Percentiles rank a stretch among this genome's conserved stretches.
These are phyloP conservation scores for Ogataea populi-albae DNA, from an alignment of 805 yeast species.

Conservation along the genomic window DNA sequence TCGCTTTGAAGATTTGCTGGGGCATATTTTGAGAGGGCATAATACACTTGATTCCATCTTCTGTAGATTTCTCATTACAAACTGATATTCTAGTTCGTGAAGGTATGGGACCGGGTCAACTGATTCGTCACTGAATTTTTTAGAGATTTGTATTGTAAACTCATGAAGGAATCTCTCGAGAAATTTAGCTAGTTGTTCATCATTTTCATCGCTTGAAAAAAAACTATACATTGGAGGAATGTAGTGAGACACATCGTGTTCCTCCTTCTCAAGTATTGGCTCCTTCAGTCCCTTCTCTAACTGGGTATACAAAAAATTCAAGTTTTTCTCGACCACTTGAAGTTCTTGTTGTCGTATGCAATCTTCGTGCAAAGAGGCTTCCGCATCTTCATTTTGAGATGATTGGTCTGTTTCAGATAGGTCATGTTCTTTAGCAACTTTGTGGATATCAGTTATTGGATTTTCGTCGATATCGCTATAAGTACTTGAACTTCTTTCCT, in stretches of 20 bases:
- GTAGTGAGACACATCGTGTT: slow-evolving; percentile 1
- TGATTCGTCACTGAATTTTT: slow-evolving; percentile 15
- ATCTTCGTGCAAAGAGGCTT: background rate
- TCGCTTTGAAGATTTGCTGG: background rate
- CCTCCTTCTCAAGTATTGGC: background rate
- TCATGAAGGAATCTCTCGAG: slow-evolving; percentile 21
- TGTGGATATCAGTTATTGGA: background rate
- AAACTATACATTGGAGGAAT: slow-evolving; percentile 11
- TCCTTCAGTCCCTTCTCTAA: slow-evolving; percentile 1
- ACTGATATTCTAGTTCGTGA: slow-evolving; percentile 27
- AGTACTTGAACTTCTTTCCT: background rate
- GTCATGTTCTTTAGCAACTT: background rate
- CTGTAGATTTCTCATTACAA: slow-evolving; percentile 17
- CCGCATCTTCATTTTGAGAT: background rate
- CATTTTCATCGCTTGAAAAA: slow-evolving; percentile 7
- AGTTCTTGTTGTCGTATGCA: too few relatives aligned
- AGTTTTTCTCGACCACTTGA: background rate
- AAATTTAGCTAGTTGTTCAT: background rate
- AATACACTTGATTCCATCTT: slow-evolving; percentile 7
- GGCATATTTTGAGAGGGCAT: slow-evolving; percentile 12
- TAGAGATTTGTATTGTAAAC: slow-evolving; percentile 17
- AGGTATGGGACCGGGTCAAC: slow-evolving; percentile 16
- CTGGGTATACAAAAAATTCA: slow-evolving; percentile 4
- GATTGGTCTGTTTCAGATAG: background rate
- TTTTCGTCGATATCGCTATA: background rate